Conservation (phyloP, 2,329 filamentous ascomycete genomes). For the Stenocarpella maydis region DNA sequence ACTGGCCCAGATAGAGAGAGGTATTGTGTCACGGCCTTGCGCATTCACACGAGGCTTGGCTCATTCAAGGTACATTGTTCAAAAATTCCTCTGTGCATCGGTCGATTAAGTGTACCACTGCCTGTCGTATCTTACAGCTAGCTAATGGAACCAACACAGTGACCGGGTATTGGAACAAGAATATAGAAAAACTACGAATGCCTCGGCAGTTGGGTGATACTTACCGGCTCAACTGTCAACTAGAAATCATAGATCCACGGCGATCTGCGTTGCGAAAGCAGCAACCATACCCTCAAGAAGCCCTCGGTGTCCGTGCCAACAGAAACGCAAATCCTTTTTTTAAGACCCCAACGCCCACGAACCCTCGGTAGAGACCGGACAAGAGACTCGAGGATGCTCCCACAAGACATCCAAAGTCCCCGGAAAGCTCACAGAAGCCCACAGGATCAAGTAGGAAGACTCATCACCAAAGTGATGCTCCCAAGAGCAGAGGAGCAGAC, state of each 20-base stretch:
- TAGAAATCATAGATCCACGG: slow-evolving; percentile 32
- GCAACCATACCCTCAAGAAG: slow-evolving; percentile 15
- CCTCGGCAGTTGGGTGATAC: slow-evolving; percentile 31
- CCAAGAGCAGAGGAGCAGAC: slow-evolving; percentile 45
- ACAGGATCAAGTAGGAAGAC: slow-evolving; percentile 39
- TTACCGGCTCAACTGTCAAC: slow-evolving; percentile 39
- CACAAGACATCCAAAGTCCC: slow-evolving; percentile 34
- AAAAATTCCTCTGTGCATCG: slow-evolving; percentile 9
- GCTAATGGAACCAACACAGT: slow-evolving; percentile 6
- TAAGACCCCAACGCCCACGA: slow-evolving; percentile 33
- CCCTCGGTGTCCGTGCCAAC: slow-evolving; percentile 19
- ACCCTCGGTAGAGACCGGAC: slow-evolving; percentile 34
- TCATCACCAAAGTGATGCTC: slow-evolving; percentile 38
- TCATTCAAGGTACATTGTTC: not conserved
- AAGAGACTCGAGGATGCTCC: slow-evolving; percentile 35
- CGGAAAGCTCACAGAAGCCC: slow-evolving; percentile 39
- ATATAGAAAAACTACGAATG: not conserved
- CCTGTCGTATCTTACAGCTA: slow-evolving; percentile 33
- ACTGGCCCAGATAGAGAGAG: not conserved
- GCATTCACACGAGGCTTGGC: not conserved
- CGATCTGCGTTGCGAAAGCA: slow-evolving; percentile 35
- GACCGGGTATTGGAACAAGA: slow-evolving; percentile 19
- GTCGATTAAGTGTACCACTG: slow-evolving; percentile 16
- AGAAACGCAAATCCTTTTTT: slow-evolving; percentile 33
- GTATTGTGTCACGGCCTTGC: not conserved